These are phyloP conservation scores for Verticillium tricorpus DNA, from an alignment of 2,329 filamentous ascomycete genomes.

Conservation along the genomic window DNA sequence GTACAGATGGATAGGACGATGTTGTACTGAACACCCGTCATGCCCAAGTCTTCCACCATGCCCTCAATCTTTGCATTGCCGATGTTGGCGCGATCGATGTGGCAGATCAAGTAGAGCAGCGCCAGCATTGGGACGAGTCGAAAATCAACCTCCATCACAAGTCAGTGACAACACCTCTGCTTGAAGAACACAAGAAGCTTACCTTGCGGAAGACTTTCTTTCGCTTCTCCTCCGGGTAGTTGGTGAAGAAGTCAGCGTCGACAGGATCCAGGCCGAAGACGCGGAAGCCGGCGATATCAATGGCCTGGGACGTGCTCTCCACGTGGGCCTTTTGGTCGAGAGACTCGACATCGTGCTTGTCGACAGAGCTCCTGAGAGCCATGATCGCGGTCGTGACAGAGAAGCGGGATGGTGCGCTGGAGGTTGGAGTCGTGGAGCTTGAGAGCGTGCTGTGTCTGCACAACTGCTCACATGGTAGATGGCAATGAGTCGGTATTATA, in stretches of 20 bases:
- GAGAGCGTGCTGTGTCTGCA: neutral
- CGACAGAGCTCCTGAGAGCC: slow-evolving; percentile 7
- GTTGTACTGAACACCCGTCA: slow-evolving; percentile 55
- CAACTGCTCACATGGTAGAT: neutral
- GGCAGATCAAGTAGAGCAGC: slow-evolving; percentile 50
- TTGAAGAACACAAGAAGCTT: neutral
- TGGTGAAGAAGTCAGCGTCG: slow-evolving; percentile 24
- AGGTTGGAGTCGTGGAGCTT: neutral
- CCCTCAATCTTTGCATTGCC: slow-evolving; percentile 45
- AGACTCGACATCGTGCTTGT: slow-evolving; percentile 9
- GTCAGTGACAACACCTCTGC: neutral
- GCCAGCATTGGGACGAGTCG: slow-evolving; percentile 46
- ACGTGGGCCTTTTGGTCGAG: slow-evolving; percentile 7
- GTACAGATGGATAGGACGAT: slow-evolving; percentile 52
- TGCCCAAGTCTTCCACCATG: slow-evolving; percentile 26
- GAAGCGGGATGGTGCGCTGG: neutral
- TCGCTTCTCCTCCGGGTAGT: slow-evolving; percentile 18
- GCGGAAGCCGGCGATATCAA: slow-evolving; percentile 22
- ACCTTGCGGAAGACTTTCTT: slow-evolving; percentile 18
- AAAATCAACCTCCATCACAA: slow-evolving; percentile 5
- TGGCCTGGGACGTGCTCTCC: slow-evolving; percentile 14
- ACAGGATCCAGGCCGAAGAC: slow-evolving; percentile 21
- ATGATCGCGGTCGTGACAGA: neutral
- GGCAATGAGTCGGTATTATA: neutral
- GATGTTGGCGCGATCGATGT: slow-evolving; percentile 49